Evolutionary conservation across 345 rosid species (phyloP).

Genomic region (Salix udensis): DNA sequence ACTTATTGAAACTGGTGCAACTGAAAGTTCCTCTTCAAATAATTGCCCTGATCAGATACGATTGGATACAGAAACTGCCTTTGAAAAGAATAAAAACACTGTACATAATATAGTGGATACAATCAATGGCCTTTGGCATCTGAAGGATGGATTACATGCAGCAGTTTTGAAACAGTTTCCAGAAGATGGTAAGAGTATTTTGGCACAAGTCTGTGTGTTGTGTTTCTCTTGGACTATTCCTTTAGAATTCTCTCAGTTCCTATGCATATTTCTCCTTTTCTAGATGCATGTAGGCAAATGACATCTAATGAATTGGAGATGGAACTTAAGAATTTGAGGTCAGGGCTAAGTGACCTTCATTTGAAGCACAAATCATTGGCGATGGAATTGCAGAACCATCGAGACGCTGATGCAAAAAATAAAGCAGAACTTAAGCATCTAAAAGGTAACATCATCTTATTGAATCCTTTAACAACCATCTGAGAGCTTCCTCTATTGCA

Average conservation of each 20-base stretch:
- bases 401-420: slow-evolving; percentile 61
- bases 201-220: not conserved
- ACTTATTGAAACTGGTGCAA: slow-evolving; percentile 81
- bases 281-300: slow-evolving; percentile 52
- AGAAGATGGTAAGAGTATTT: slow-evolving; percentile 43
- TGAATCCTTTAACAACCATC: not conserved
- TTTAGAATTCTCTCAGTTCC: slow-evolving; percentile 21
- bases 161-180: slow-evolving; percentile 46
- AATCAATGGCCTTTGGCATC: slow-evolving; percentile 51
- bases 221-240: not conserved
- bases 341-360: slow-evolving; percentile 57
- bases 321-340: slow-evolving; percentile 65
- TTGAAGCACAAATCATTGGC: slow-evolving; percentile 61
- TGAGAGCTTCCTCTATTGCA: not conserved
- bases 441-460: slow-evolving; percentile 48
- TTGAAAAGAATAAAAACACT: slow-evolving; percentile 42
- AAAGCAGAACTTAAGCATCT: slow-evolving; percentile 59
- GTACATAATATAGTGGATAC: slow-evolving; percentile 49
- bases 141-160: slow-evolving; percentile 57
- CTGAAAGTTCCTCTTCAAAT: slow-evolving; percentile 60
- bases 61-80: slow-evolving; percentile 34
- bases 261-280: slow-evolving; percentile 24
- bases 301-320: slow-evolving; percentile 43
- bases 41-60: slow-evolving; percentile 43
- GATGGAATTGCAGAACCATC: slow-evolving; percentile 53